A percentile compares a stretch with the other conserved stretches of the same genome.
Conservation (phyloP, 176 grass and related monocot genomes). For the Triticum urartu region DNA sequence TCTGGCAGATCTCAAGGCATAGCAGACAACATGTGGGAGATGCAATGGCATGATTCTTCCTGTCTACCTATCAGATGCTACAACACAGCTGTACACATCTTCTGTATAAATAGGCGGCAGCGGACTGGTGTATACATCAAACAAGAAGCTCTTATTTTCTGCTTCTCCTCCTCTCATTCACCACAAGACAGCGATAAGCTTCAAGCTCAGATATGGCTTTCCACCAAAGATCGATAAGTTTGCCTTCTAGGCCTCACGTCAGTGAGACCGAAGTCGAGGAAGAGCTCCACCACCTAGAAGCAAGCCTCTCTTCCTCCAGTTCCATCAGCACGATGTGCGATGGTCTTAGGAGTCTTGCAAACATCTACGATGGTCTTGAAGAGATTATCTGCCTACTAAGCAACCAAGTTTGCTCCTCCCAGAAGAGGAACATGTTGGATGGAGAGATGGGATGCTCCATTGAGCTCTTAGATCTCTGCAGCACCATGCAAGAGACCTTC, state of each 20-base stretch:
- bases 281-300: background rate
- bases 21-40: background rate
- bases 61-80: background rate
- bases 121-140: background rate
- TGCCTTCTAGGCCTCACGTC: conserved; percentile 27
- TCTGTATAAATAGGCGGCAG: background rate
- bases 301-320: conserved; percentile 10
- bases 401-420: conserved; percentile 25
- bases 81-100: background rate
- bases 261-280: conserved; percentile 5
- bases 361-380: conserved; percentile 24
- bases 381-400: conserved; percentile 29
- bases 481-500: conserved; percentile 30
- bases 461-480: conserved; percentile 43
- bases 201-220: background rate
- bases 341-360: conserved; percentile 7
- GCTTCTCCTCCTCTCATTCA: background rate
- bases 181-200: background rate
- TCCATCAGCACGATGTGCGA: background rate
- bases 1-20: background rate
- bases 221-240: conserved; percentile 23
- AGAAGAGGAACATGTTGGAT: conserved; percentile 49
- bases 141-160: background rate
- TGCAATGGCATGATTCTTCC: background rate
- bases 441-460: conserved; percentile 40